These are phyloP conservation scores for Colletotrichum filicis DNA, from an alignment of 2,329 filamentous ascomycete genomes.

Conservation along the genomic window DNA sequence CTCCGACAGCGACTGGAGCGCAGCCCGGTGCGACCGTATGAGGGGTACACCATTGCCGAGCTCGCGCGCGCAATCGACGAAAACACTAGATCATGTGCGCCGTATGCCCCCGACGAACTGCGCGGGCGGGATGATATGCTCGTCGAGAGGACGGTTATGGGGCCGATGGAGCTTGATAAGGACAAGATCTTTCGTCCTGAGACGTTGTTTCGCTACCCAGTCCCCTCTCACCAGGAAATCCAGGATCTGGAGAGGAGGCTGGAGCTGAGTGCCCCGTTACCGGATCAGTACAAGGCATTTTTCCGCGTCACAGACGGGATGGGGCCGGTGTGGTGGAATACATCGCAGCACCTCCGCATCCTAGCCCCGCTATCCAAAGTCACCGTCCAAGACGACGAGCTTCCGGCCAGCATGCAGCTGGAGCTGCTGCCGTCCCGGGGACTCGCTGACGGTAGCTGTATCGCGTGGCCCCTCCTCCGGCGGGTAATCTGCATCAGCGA, in stretches of 20 bases:
- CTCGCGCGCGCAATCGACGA: constrained; percentile 6
- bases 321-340: constrained; percentile 10
- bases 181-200: constrained; percentile 6
- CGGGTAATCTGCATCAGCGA: not conserved
- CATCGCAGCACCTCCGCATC: not conserved
- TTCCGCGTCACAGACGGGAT: constrained; percentile 9
- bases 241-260: not conserved
- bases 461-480: not conserved
- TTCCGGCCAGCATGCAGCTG: not conserved
- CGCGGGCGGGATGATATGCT: not conserved
- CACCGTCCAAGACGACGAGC: not conserved
- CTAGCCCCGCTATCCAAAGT: constrained; percentile 1
- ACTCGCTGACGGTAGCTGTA: not conserved
- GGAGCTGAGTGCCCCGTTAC: not conserved
- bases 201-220: not conserved
- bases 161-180: not conserved
- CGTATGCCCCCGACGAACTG: not conserved
- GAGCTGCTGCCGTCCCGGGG: not conserved
- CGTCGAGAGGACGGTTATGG: not conserved
- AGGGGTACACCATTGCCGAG: not conserved
- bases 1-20: not conserved
- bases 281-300: constrained; percentile 9
- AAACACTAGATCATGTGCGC: not conserved
- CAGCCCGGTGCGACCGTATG: not conserved
- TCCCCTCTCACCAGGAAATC: constrained; percentile 1